These are phyloP conservation scores for Leucocoprinus leucothites DNA, from an alignment of 768 basidiomycete genomes.

Conservation along the genomic window DNA sequence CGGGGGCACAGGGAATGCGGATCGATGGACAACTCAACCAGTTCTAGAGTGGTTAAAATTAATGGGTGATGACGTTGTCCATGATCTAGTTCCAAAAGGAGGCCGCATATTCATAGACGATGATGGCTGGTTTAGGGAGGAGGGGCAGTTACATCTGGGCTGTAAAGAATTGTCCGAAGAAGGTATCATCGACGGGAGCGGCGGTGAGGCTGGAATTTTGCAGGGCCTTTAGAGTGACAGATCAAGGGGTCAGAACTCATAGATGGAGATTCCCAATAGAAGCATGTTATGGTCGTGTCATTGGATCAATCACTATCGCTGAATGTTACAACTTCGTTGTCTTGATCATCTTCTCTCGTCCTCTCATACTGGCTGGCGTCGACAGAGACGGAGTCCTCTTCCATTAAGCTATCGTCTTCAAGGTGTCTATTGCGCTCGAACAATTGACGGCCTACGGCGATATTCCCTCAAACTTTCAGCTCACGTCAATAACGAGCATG, in stretches of 20 bases:
- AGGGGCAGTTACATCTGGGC: slow-evolving; percentile 52
- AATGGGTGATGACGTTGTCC: slow-evolving; percentile 49
- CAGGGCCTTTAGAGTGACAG: slow-evolving; percentile 49
- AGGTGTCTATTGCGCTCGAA: slow-evolving; percentile 82
- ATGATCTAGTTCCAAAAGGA: slow-evolving; percentile 25
- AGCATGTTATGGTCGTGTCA: slow-evolving; percentile 3
- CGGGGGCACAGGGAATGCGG: slow-evolving; percentile 31
- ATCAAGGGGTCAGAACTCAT: slow-evolving; percentile 7
- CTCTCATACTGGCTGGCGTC: slow-evolving; percentile 90
- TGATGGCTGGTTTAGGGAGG: slow-evolving; percentile 62
- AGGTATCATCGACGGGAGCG: slow-evolving; percentile 49
- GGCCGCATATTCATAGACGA: slow-evolving; percentile 39
- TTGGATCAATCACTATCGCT: slow-evolving; percentile 81
- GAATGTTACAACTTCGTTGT: slow-evolving; percentile 65
- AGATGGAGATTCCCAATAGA: slow-evolving; percentile 4
- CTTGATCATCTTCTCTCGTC: slow-evolving; percentile 55
- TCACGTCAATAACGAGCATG: not conserved
- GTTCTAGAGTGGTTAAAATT: slow-evolving; percentile 71
- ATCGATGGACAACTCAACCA: slow-evolving; percentile 69
- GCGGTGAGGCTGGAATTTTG: slow-evolving; percentile 51
- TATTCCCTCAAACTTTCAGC: slow-evolving; percentile 1
- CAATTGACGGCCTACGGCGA: slow-evolving; percentile 75
- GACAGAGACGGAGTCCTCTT: slow-evolving; percentile 85
- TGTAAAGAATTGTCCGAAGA: slow-evolving; percentile 56
- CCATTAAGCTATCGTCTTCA: slow-evolving; percentile 77